phyloP scores from a whole-genome alignment of 306 rosid species.

The Quercus berberidifolia region DNA sequence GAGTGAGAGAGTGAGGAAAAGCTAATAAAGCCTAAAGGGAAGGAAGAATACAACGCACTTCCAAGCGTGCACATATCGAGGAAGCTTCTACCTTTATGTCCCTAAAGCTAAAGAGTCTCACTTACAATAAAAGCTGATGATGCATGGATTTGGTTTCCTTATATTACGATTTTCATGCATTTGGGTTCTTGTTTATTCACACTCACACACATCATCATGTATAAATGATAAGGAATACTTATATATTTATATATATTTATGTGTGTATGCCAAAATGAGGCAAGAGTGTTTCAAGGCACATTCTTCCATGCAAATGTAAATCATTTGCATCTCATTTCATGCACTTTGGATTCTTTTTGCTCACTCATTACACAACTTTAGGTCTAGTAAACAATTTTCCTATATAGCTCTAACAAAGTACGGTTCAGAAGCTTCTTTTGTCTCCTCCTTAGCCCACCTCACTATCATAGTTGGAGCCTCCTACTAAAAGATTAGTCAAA shows the following conservation, averaged over 20 bases:
- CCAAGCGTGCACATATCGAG: constrained; percentile 86
- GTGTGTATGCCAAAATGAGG: constrained; percentile 2
- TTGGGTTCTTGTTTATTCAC: neutral
- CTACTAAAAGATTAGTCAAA: constrained; percentile 19
- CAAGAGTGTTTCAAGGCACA: constrained; percentile 39
- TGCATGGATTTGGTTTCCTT: constrained; percentile 20
- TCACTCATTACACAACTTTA: constrained; percentile 23
- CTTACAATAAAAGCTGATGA: constrained; percentile 60
- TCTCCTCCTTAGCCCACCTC: constrained; percentile 20
- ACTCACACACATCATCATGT: constrained; percentile 1
- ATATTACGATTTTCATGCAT: constrained; percentile 17
- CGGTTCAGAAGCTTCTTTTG: constrained; percentile 67
- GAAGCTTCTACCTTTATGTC: constrained; percentile 93
- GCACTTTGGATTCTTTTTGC: constrained; percentile 42
- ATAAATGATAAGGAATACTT: constrained; percentile 11
- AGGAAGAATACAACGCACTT: constrained; percentile 99
- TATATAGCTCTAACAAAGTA: constrained; percentile 29
- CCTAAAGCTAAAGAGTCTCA: constrained; percentile 39
- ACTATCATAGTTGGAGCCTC: constrained; percentile 14
- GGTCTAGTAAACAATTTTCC: constrained; percentile 36
- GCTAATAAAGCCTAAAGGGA: constrained; percentile 87
- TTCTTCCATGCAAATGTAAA: constrained; percentile 47
- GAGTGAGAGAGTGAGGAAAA: constrained; percentile 26
- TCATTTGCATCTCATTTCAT: constrained; percentile 30
- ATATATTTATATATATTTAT: neutral